A percentile compares a stretch with the other conserved stretches of the same genome.
Evolutionary conservation across 2,329 filamentous ascomycete species (phyloP).

Genomic region (Alternaria dauci): DNA sequence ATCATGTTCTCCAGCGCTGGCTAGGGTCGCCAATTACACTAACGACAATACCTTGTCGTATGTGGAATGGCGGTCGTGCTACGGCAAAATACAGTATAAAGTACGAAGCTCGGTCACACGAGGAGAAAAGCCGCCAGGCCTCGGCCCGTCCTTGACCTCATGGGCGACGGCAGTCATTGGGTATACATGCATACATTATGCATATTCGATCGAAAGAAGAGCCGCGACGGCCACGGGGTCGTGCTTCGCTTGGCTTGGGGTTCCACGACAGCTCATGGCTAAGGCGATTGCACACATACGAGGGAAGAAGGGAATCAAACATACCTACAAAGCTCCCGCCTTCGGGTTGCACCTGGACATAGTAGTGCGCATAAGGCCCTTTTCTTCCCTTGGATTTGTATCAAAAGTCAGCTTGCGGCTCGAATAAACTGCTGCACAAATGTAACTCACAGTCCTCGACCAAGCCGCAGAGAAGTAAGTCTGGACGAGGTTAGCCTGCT

Average conservation of each 20-base stretch:
- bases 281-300: background rate
- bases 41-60: constrained; percentile 5
- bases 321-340: constrained; percentile 73
- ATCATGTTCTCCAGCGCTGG: constrained; percentile 4
- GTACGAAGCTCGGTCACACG: constrained; percentile 10
- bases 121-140: constrained; percentile 1
- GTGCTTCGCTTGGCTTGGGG: background rate
- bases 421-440: background rate
- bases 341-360: constrained; percentile 79
- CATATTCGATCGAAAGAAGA: constrained; percentile 5
- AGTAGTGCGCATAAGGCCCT: constrained; percentile 73
- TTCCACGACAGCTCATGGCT: constrained; percentile 10
- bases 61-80: constrained; percentile 11
- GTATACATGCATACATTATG: constrained; percentile 14
- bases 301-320: constrained; percentile 39
- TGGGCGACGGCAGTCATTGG: constrained; percentile 7
- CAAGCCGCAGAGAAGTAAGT: constrained; percentile 7
- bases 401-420: constrained; percentile 30
- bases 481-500: constrained; percentile 1
- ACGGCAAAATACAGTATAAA: constrained; percentile 8
- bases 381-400: constrained; percentile 85
- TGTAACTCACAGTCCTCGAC: constrained; percentile 4
- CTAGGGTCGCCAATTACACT: background rate
- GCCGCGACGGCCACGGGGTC: constrained; percentile 9
- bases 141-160: constrained; percentile 7